Conservation (phyloP, 225 moss, liverwort and hornwort species). For the Antitrichia curtipendula region DNA sequence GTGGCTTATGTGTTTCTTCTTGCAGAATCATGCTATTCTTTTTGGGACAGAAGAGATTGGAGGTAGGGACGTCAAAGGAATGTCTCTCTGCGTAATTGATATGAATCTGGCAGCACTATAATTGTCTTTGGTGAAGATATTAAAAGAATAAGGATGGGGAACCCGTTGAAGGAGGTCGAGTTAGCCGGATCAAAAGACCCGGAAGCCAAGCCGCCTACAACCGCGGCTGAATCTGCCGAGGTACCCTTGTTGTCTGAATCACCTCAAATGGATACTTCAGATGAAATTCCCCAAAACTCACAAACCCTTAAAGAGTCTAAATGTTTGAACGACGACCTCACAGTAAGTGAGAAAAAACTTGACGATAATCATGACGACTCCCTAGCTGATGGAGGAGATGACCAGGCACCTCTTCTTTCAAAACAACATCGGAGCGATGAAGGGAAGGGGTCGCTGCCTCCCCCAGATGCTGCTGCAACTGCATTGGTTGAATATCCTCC, state of each 20-base stretch:
- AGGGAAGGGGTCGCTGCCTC: neutral
- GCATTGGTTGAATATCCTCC: constrained; percentile 5
- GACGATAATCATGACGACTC: neutral
- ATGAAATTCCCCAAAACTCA: neutral
- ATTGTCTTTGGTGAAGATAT: neutral
- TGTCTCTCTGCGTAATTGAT: neutral
- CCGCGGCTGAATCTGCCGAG: constrained; percentile 30
- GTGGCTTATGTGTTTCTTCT: neutral
- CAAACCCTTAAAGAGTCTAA: constrained; percentile 6
- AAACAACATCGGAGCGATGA: constrained; percentile 24
- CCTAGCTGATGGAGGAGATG: constrained; percentile 29
- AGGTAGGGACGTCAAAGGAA: neutral
- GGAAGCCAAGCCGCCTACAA: neutral
- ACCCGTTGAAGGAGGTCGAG: constrained; percentile 47
- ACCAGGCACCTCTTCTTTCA: constrained; percentile 48
- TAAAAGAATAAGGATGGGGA: constrained; percentile 18
- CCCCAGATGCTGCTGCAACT: neutral
- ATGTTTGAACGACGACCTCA: constrained; percentile 9
- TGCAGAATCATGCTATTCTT: neutral
- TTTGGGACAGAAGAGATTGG: neutral
- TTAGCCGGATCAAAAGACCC: constrained; percentile 11
- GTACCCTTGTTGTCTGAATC: constrained; percentile 25
- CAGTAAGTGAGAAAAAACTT: constrained; percentile 10
- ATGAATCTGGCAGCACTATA: neutral
- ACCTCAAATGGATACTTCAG: constrained; percentile 16